Evolutionary conservation across 306 rosid genomes (phyloP).

Genomic region (Spatholobus suberectus): DNA sequence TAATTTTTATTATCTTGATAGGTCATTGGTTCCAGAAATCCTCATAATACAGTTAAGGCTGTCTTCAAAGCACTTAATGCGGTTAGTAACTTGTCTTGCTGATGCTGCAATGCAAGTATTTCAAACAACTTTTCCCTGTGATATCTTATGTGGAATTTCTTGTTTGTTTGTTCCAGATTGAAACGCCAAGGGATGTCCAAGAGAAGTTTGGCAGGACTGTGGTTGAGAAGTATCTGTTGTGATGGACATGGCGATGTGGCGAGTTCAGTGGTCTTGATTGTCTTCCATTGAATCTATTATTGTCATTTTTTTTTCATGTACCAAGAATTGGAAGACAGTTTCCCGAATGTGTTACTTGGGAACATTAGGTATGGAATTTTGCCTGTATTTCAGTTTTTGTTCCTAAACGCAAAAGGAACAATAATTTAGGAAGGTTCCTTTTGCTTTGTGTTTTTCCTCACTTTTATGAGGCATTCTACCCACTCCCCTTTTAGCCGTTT

Average conservation of each 20-base stretch:
- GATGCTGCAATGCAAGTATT: conserved; percentile 13
- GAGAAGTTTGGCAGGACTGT: conserved; percentile 93
- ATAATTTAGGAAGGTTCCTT: conserved; percentile 26
- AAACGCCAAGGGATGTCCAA: conserved; percentile 91
- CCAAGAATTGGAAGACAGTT: conserved; percentile 38
- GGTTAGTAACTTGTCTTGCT: conserved; percentile 57
- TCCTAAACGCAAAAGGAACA: conserved; percentile 28
- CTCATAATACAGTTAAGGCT: conserved; percentile 88
- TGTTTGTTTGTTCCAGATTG: conserved; percentile 63
- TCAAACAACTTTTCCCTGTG: conserved; percentile 1
- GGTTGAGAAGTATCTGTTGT: conserved; percentile 85
- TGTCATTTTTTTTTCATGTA: not conserved
- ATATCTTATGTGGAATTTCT: conserved; percentile 25
- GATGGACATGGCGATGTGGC: conserved; percentile 35
- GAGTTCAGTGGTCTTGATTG: conserved; percentile 28
- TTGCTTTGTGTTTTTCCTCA: not conserved
- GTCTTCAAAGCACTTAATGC: conserved; percentile 90
- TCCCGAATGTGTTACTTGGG: conserved; percentile 1
- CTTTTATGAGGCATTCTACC: not conserved
- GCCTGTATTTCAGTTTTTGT: conserved; percentile 8
- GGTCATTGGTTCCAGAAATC: conserved; percentile 93
- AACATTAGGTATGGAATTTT: conserved; percentile 36
- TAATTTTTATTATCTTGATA: conserved; percentile 42
- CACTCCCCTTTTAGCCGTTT: not conserved
- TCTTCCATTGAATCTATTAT: conserved; percentile 36